Evolutionary conservation across 2,329 filamentous ascomycete genomes (phyloP).

Genomic region (Fusarium clavum): DNA sequence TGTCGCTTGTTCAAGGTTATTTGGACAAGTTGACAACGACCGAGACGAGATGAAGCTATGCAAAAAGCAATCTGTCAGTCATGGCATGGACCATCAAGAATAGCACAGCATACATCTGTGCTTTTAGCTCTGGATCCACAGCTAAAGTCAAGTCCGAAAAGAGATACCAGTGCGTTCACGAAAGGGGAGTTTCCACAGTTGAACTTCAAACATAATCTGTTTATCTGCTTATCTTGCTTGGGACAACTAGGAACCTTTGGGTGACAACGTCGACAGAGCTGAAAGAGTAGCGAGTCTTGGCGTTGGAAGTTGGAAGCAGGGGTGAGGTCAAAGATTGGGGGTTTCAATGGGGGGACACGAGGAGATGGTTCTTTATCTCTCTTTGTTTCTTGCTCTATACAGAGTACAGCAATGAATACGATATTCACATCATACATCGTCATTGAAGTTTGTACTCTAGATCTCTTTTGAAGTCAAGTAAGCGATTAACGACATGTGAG

Average conservation of each 20-base stretch:
- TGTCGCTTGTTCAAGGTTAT: background rate
- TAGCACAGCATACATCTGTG: background rate
- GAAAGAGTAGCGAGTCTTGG: conserved; percentile 14
- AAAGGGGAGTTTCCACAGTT: background rate
- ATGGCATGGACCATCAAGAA: background rate
- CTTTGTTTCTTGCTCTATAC: background rate
- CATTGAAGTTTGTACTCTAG: background rate
- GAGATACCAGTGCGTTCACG: background rate
- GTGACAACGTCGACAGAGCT: conserved; percentile 9
- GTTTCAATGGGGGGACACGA: no score
- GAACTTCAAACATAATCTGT: no score
- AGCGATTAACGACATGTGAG: background rate
- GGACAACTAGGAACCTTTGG: conserved; percentile 7
- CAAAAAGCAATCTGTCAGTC: background rate
- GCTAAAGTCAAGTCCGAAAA: background rate
- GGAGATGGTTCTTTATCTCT: no score
- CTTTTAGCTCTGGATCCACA: background rate
- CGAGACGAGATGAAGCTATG: background rate
- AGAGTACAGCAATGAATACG: background rate
- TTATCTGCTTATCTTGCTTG: background rate
- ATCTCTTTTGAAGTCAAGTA: background rate
- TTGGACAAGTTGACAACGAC: background rate
- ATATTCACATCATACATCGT: background rate
- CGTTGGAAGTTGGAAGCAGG: conserved; percentile 5
- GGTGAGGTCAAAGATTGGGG: background rate